Evolutionary conservation across 2,329 filamentous ascomycete species (phyloP), one percentile per base, ranked within the genome.

Genomic region (Rhexocercosporidium sp.): DNA sequence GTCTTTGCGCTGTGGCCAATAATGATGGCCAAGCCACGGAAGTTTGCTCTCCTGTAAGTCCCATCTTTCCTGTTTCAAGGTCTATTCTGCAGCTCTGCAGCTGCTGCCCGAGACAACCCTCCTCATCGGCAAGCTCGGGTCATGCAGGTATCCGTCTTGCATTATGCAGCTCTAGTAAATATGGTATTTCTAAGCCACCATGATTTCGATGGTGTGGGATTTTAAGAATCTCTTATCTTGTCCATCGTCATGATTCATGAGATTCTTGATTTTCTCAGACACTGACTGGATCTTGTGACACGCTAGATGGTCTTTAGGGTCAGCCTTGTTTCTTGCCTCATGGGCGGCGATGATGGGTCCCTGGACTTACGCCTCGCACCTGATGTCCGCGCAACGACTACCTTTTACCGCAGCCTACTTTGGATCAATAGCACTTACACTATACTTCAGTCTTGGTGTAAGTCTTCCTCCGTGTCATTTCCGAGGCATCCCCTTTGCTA

Each of bases 41-140:
- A 98, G 85, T 97, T 99, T 84, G 94, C 95, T 64, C 94, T 97
- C 72, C 81, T 98, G 96, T 98, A 89, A 92, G 95, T 95, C 70
- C 72, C 44, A 62, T 49, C 59, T 46, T 70, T 66, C 60, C 61
- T 46, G 31, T 67, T 59, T 51, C 51, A 16, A 60, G 56, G 31
- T 62, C 47, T 44, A 34, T 62, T 53, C 41, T 70, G 44, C 39
- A 66, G 60, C 59, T 68, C 46, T 70, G 44, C 39, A 66, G 51
- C 47, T 66, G 62, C 62, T 62, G 31, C 57, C 66, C 68, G 69
- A 72, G 67, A 72, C 69, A 71, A n/a, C 65, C 69, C 62, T 67
- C 59, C 46, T 54, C 57, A 54, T 69, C 65, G 66, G 70, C 69
- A 72, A 73, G 62, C 68, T 73, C 74, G 72, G 70, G 66, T 71